phyloP scores from a whole-genome alignment of 2,329 filamentous ascomycete species.

The Rutstroemia sp. region DNA sequence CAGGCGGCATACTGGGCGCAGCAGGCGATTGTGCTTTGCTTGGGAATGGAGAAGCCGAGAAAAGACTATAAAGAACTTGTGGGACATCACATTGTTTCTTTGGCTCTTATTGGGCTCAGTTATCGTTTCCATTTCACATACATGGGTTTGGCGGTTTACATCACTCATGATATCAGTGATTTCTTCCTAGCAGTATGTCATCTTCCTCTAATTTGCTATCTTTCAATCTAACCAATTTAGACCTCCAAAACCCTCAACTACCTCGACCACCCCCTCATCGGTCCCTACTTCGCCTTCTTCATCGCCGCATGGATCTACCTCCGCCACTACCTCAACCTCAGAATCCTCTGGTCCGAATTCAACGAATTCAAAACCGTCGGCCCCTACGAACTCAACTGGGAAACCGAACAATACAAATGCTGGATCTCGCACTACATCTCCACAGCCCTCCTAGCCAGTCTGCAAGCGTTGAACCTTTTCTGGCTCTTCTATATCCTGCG shows the following conservation, averaged over 20 bases:
- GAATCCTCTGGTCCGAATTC: constrained; percentile 66
- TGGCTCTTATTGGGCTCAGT: constrained; percentile 74
- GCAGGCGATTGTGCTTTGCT: constrained; percentile 80
- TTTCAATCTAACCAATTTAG: constrained; percentile 34
- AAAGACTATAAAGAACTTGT: constrained; percentile 95
- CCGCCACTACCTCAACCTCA: constrained; percentile 76
- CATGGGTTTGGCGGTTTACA: constrained; percentile 87
- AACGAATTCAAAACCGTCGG: constrained; percentile 69
- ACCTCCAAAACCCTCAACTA: constrained; percentile 92
- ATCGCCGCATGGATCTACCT: constrained; percentile 81
- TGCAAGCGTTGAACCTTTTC: constrained; percentile 72
- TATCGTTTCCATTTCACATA: constrained; percentile 97
- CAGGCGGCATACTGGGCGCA: constrained; percentile 93
- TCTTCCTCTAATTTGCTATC: not conserved
- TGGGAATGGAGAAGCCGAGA: constrained; percentile 84
- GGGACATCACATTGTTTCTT: constrained; percentile 81
- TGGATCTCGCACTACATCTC: constrained; percentile 61
- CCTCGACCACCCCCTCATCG: constrained; percentile 67
- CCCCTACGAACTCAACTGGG: constrained; percentile 70
- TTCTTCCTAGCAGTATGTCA: constrained; percentile 81
- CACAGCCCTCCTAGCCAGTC: constrained; percentile 51
- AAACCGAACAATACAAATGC: constrained; percentile 70
- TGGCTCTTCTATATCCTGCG: constrained; percentile 72
- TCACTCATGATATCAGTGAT: constrained; percentile 88
- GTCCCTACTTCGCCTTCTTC: constrained; percentile 79